A percentile compares a stretch with the other conserved stretches of the same genome.
phyloP scores from a whole-genome alignment of 768 basidiomycete genomes.

The Termitomyces sp. region DNA sequence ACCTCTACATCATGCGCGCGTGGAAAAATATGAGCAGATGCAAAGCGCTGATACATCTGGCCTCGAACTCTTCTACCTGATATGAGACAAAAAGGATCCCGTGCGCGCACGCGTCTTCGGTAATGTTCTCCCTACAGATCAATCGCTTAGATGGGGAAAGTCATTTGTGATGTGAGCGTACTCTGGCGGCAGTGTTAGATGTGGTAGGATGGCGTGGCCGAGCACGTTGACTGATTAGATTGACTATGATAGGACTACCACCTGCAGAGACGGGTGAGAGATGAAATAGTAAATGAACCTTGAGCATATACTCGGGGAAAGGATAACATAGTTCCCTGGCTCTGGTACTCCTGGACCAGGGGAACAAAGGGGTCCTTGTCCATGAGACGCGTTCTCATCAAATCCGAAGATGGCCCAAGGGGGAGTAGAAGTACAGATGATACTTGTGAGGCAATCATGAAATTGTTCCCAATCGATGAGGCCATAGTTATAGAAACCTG shows the following conservation, averaged over 20 bases:
- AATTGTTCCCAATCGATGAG: background rate
- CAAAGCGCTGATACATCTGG: background rate
- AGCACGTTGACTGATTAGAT: background rate
- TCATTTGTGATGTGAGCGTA: background rate
- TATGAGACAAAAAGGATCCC: background rate
- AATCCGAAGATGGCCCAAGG: background rate
- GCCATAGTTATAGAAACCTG: too few relatives aligned
- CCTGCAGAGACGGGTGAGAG: background rate
- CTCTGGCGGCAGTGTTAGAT: background rate
- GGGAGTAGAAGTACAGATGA: background rate
- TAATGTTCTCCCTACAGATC: background rate
- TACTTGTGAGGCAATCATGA: background rate
- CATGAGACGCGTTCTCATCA: background rate
- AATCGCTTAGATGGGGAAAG: background rate
- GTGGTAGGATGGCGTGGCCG: background rate
- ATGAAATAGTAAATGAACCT: background rate
- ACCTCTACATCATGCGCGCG: background rate
- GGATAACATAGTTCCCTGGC: background rate
- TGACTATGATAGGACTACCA: background rate
- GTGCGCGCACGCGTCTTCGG: background rate
- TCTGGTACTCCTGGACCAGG: too few relatives aligned
- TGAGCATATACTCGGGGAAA: background rate
- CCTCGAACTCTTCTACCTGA: background rate
- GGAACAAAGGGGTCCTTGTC: too few relatives aligned
- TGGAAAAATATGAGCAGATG: background rate